Base-by-base conservation (phyloP, 2,329 filamentous ascomycete genomes). In the Thermothelomyces thermophilus region DNA sequence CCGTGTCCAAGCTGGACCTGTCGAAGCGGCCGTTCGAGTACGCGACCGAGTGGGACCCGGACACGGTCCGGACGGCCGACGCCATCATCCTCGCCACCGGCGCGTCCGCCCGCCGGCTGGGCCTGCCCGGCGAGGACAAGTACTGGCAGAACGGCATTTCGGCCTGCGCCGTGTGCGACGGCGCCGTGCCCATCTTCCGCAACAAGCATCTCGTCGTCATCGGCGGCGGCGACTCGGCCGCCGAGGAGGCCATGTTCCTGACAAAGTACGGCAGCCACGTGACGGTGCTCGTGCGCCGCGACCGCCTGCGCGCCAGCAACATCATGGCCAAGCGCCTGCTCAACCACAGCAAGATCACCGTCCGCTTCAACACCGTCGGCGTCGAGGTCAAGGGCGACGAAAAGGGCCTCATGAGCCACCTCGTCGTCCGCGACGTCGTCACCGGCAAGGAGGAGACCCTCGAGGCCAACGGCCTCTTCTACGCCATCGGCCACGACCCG, bases 101-200 rank as follows among this genome's bases (percentile, higher is more conserved):
- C 59, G 93, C 94, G 42, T 95, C 91, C 56, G 93, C 93, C 31
- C 79, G 87, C 58, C 81, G 94, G 56, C 74, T 98, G 48, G 75
- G 85, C 67, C 80, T 98, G 41, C 75, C 83, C 11, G 94, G 93
- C 48, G 93, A 98, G 75, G 87, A 95, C 48, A 87, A 84, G 68
- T 98, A 90, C 80, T 98, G 94, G 94, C 90, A 95, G 68, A 93
- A 87, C 68, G 93, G 93, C 60, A 89, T 98, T 66, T 93, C 86
- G 46, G 93, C 93, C 43, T 98, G 93, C 71, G 93, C 93, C 30
- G 93, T 98, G 42, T 98, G 93, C 72, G 93, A 98, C 66, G 93
- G 93, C 57, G 93, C 90, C 43, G 85, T 97, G 41, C 93, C 93
- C 53, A 96, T 98, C 69, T 98, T 95, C 83, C 82, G 91, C 62